A percentile compares a stretch with the other conserved stretches of the same genome.
phyloP scores from a whole-genome alignment of 2,329 filamentous ascomycete genomes.

The Fusarium subtropicale region DNA sequence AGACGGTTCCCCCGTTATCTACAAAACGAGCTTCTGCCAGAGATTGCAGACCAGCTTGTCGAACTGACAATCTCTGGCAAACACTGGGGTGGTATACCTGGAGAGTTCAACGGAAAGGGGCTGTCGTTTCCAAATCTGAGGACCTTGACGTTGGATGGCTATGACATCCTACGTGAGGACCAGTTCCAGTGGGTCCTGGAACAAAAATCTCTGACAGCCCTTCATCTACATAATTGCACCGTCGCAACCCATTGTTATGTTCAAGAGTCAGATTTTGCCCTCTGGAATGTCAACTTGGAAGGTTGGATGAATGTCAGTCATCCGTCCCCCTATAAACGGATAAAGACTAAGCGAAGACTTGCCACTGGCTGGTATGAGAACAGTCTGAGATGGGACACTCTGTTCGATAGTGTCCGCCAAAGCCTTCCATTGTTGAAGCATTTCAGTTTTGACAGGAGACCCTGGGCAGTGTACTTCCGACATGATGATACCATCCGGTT shows the following conservation, averaged over 20 bases:
- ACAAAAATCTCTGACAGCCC: constrained; percentile 7
- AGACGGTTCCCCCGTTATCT: constrained; percentile 40
- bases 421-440: not conserved
- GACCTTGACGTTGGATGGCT: constrained; percentile 24
- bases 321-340: too few relatives aligned
- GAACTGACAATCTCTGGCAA: constrained; percentile 32
- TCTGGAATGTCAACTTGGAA: not conserved
- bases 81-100: constrained; percentile 39
- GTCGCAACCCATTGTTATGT: constrained; percentile 14
- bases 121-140: constrained; percentile 39
- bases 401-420: not conserved
- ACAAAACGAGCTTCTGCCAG: constrained; percentile 18
- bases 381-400: not conserved
- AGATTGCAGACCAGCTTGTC: constrained; percentile 32
- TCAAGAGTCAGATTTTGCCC: rapidly evolving
- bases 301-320: constrained; percentile 7
- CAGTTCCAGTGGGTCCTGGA: constrained; percentile 45
- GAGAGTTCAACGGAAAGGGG: constrained; percentile 35
- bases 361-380: not conserved
- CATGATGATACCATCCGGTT: not conserved
- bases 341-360: too few relatives aligned
- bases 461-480: not conserved
- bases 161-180: constrained; percentile 32
- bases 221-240: constrained; percentile 27
- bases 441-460: not conserved